These are phyloP conservation scores for Thelephora ganbajun DNA, from an alignment of 768 basidiomycete genomes.

Conservation along the genomic window DNA sequence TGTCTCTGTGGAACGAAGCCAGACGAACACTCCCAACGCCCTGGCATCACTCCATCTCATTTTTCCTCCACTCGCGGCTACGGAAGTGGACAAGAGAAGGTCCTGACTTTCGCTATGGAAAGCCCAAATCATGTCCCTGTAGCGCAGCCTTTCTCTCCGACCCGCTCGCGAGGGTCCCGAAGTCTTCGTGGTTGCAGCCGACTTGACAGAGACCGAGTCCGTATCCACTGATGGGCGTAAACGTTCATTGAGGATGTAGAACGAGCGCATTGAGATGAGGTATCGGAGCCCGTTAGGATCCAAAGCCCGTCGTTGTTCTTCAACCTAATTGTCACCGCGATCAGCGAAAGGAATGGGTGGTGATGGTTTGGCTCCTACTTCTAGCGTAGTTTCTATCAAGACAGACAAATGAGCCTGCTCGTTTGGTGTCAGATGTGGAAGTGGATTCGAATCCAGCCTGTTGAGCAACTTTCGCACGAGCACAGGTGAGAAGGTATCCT, in stretches of 20 bases:
- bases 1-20: slow-evolving; percentile 68
- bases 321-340: slow-evolving; percentile 37
- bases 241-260: slow-evolving; percentile 71
- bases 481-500: slow-evolving; percentile 44
- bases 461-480: slow-evolving; percentile 49
- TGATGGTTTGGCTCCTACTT: slow-evolving; percentile 29
- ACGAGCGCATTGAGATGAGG: slow-evolving; percentile 83
- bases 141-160: slow-evolving; percentile 66
- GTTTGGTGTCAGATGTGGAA: slow-evolving; percentile 60
- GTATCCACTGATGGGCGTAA: too few relatives aligned
- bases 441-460: slow-evolving; percentile 42
- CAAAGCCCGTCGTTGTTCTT: slow-evolving; percentile 80
- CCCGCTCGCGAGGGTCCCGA: slow-evolving; percentile 32
- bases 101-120: slow-evolving; percentile 93
- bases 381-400: slow-evolving; percentile 75
- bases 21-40: slow-evolving; percentile 75
- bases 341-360: background rate
- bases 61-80: slow-evolving; percentile 63
- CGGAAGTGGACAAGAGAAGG: slow-evolving; percentile 57
- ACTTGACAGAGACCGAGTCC: slow-evolving; percentile 25
- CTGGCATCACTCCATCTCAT: slow-evolving; percentile 86
- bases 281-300: slow-evolving; percentile 91
- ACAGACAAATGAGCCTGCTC: slow-evolving; percentile 78
- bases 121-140: slow-evolving; percentile 94
- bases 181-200: slow-evolving; percentile 30